Percentiles rank a stretch among this genome's conserved stretches.
These are phyloP conservation scores for Monilinia fructigena DNA, from an alignment of 2,329 filamentous ascomycete genomes.

Conservation along the genomic window DNA sequence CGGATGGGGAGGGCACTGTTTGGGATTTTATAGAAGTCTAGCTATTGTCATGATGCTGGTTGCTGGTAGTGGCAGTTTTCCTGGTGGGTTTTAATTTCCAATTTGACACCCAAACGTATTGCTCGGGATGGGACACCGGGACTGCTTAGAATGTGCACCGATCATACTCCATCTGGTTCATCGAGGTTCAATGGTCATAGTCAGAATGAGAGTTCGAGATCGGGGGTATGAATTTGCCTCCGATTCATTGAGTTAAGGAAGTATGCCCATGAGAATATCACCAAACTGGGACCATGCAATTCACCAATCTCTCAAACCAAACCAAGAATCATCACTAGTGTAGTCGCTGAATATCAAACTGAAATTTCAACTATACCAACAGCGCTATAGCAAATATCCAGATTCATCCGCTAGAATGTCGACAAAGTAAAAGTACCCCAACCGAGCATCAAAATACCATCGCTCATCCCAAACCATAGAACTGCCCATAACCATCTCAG, in stretches of 20 bases:
- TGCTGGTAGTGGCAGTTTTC: neutral
- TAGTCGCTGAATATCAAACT: neutral
- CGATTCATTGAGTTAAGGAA: neutral
- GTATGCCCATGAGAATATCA: too few relatives aligned
- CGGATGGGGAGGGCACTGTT: conserved; percentile 13
- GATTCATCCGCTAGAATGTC: neutral
- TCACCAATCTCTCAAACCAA: neutral
- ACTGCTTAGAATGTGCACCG: neutral
- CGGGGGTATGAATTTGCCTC: neutral
- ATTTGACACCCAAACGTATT: neutral
- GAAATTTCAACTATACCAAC: neutral
- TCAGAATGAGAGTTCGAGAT: neutral
- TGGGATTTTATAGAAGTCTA: conserved; percentile 20
- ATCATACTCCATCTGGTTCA: neutral
- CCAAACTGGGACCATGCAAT: too few relatives aligned
- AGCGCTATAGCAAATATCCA: neutral
- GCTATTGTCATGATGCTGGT: neutral
- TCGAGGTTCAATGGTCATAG: neutral
- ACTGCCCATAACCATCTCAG: neutral
- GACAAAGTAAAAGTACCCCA: neutral
- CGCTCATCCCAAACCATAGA: too few relatives aligned
- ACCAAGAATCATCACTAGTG: neutral
- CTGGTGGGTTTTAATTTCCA: too few relatives aligned
- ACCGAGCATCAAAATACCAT: neutral
- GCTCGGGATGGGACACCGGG: neutral